These are phyloP conservation scores for Suillus tomentosus DNA, from an alignment of 768 basidiomycete genomes.

Conservation along the genomic window DNA sequence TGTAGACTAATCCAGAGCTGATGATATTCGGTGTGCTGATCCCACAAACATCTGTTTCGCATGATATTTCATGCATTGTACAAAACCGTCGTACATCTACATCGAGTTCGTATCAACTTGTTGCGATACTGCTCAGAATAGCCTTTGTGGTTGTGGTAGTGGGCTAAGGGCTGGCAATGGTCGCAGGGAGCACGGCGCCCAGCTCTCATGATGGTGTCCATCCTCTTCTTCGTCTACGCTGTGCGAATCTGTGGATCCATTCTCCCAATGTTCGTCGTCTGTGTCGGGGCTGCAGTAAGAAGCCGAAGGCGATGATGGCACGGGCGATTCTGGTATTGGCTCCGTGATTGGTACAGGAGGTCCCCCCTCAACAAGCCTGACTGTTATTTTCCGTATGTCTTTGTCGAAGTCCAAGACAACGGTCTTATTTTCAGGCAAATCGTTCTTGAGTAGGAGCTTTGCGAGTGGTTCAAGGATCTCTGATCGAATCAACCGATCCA, in stretches of 20 bases:
- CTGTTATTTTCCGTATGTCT: slow-evolving; percentile 6
- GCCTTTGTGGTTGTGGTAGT: slow-evolving; percentile 5
- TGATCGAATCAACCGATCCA: slow-evolving; percentile 11
- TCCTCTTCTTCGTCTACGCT: slow-evolving; percentile 9
- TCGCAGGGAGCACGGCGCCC: not conserved
- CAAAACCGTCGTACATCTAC: not conserved
- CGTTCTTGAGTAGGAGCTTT: slow-evolving; percentile 9
- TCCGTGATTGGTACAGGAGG: not conserved
- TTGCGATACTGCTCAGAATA: slow-evolving; percentile 4
- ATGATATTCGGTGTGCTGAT: not conserved
- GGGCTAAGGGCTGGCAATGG: slow-evolving; percentile 4
- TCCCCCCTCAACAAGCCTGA: slow-evolving; percentile 4
- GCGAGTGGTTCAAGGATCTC: slow-evolving; percentile 10
- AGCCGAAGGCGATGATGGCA: not conserved
- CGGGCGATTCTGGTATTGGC: not conserved
- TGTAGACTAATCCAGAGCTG: not conserved
- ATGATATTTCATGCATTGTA: not conserved
- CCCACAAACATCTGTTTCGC: not conserved
- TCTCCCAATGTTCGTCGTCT: not conserved
- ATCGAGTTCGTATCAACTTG: not conserved
- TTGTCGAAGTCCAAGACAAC: slow-evolving; percentile 1
- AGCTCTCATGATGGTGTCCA: not conserved
- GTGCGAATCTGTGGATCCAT: slow-evolving; percentile 10
- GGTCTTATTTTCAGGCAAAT: slow-evolving; percentile 7
- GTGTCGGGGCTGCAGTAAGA: slow-evolving; percentile 9